A percentile compares a stretch with the other conserved stretches of the same genome.
These are phyloP conservation scores for Yamagishiella unicocca DNA, from an alignment of 139 green algal genomes.

Conservation along the genomic window DNA sequence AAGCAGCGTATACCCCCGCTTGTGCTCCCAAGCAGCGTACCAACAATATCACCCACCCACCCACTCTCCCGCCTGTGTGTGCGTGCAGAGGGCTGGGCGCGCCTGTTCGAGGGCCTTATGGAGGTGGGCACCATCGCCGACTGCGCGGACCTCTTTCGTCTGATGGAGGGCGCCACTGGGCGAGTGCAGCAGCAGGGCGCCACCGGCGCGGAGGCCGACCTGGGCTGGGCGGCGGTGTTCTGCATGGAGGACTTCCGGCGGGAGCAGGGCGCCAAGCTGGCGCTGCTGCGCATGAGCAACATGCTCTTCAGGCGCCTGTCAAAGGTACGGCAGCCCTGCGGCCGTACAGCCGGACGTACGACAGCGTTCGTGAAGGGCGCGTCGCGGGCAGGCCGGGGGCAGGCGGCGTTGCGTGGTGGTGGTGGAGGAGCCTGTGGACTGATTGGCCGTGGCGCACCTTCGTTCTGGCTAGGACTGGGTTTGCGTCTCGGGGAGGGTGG, in stretches of 20 bases:
- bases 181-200: background rate
- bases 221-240: constrained; percentile 29
- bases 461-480: too few relatives aligned
- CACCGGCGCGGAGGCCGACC: background rate
- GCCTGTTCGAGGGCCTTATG: constrained; percentile 57
- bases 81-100: constrained; percentile 19
- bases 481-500: too few relatives aligned
- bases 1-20: too few relatives aligned
- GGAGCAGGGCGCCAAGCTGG: constrained; percentile 48
- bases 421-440: too few relatives aligned
- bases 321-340: constrained; percentile 49
- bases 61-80: background rate
- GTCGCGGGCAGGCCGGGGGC: too few relatives aligned
- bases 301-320: constrained; percentile 53
- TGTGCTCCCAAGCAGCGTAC: too few relatives aligned
- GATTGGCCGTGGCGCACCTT: too few relatives aligned
- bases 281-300: constrained; percentile 61
- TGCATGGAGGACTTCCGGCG: constrained; percentile 24
- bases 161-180: constrained; percentile 44
- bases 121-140: constrained; percentile 58
- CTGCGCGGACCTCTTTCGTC: constrained; percentile 49
- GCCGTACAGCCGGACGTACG: too few relatives aligned
- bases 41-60: background rate
- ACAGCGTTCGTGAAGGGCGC: too few relatives aligned
- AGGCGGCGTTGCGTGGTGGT: too few relatives aligned